These are phyloP conservation scores for Leccinum arenicola DNA, from an alignment of 768 basidiomycete genomes.

Conservation along the genomic window DNA sequence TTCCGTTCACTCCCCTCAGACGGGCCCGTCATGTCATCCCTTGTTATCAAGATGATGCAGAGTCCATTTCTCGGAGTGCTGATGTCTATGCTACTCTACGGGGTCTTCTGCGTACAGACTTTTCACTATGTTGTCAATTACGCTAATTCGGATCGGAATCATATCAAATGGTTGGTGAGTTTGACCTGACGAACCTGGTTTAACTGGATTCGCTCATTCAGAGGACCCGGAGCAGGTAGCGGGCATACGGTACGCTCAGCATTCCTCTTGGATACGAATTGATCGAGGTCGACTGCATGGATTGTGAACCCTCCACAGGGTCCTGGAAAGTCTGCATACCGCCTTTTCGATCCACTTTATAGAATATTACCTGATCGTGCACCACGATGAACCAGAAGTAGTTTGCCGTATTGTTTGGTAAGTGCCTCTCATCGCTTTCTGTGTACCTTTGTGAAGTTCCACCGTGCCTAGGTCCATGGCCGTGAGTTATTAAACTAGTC, in stretches of 20 bases:
- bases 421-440: neutral
- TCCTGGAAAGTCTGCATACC: conserved; percentile 15
- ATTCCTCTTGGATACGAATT: neutral
- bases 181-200: neutral
- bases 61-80: conserved; percentile 14
- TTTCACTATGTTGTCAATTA: conserved; percentile 12
- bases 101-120: conserved; percentile 17
- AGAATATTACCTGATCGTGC: conserved; percentile 15
- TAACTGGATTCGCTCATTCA: neutral
- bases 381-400: conserved; percentile 5
- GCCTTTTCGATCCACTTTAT: conserved; percentile 12
- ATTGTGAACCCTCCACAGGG: neutral
- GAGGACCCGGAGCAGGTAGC: conserved; percentile 4
- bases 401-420: conserved; percentile 11
- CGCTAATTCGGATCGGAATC: conserved; percentile 1
- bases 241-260: conserved; percentile 10
- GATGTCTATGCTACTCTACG: conserved; percentile 7
- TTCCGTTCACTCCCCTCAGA: neutral
- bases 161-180: conserved; percentile 18
- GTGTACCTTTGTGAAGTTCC: neutral
- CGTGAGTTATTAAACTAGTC: neutral
- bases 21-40: conserved; percentile 2
- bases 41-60: conserved; percentile 10
- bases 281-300: neutral
- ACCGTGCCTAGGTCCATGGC: conserved; percentile 6